Base-by-base conservation (phyloP, 345 rosid species). In the Euphorbia peplus region DNA sequence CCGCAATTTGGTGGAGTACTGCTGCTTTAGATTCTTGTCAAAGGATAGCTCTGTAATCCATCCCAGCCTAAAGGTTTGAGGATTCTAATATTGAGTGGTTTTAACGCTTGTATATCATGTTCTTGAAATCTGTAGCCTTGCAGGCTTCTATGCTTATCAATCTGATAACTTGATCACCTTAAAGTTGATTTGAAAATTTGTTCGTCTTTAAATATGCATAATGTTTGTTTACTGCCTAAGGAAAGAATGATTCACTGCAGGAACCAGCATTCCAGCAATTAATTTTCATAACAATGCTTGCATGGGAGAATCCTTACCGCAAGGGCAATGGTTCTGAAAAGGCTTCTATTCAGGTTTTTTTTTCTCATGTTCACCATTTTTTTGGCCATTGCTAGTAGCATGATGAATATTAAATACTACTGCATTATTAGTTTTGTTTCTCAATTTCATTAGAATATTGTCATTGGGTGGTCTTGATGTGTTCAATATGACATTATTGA, bases 271-370 rank as follows among this genome's bases (percentile, higher is more conserved):
- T 95, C 74, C 96, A 91, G 85, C 84, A 87, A 72, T 80, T 91
- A 74, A 78, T 91, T 67, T 95, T 91, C 80, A 85, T 95, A 68
- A 91, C 97, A 52, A 95, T 95, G 99, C 89, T 91, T 65, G 99
- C 96, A 22, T 95, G 96, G 97, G 87, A 80, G 52, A 88, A 77
- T 83, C 97, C 99, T 26, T 89, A 88, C 70, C 24, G 76, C 58
- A 82, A 77, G 70, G 87, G 63, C 73, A 73, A 73, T 74, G 74
- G 71, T 66, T 65, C 63, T 1, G 82, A 54, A 64, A 87, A 83
- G 67, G 80, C 84, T 66, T 84, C 82, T 57, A 85, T 87, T 76
- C 84, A 87, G 99, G 99, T 89, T 72, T 64, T 4, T n/a, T 59
- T 37, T 58, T 67, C 52, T 29, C 25, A 18, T 53, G 35, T 66